Base-by-base conservation (phyloP, 805 yeast genomes). In the Scheffersomyces amazonensis region DNA sequence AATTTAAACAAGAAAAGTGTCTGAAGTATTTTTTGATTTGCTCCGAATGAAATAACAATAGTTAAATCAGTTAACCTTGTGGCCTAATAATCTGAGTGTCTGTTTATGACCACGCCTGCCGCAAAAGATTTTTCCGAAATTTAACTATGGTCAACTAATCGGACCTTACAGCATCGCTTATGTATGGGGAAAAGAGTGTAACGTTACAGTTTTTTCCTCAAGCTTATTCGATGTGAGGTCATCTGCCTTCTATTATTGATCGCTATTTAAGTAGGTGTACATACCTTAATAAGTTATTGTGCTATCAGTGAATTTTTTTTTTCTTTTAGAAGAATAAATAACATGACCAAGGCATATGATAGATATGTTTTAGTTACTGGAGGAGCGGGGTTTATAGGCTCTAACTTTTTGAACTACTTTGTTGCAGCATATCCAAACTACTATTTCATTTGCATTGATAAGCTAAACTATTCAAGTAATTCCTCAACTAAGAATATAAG, bases 351-450 rank as follows among this genome's bases (percentile, higher is more conserved):
- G 6, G 19, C 16, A 15, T 37, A 23, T 35, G 48, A 44, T 4
- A 43, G 43, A 34, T 32, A 39, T 32, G 47, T 74, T 9, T 54
- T 76, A 21, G 70, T 77, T 4, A 71, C 81, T 6, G 82, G 82
- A 5, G 81, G 80, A 2, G 76, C 77, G 5, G 83, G 83, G 2
- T 77, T 77, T 43, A 69, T 77, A 41, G 82, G 80, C 3, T 71
- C 78, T 1, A 68, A 76, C 60, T 58, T 71, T 33, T 58, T 71
- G 11, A 57, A 66, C 9, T 53, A 56, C 37, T 50, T 71, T 36
- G 65, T 66, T 1, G 19, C 34, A 3, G 41, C 44, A 18, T 52
- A 60, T 37, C 65, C 67, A 1, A 24, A 47, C 5, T 56, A 57
- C 41, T 48, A 46, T 8, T 66, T 77, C 24, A 52, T 68, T 1